Base-by-base conservation (phyloP, 345 rosid species). In the Boechera retrofracta region DNA sequence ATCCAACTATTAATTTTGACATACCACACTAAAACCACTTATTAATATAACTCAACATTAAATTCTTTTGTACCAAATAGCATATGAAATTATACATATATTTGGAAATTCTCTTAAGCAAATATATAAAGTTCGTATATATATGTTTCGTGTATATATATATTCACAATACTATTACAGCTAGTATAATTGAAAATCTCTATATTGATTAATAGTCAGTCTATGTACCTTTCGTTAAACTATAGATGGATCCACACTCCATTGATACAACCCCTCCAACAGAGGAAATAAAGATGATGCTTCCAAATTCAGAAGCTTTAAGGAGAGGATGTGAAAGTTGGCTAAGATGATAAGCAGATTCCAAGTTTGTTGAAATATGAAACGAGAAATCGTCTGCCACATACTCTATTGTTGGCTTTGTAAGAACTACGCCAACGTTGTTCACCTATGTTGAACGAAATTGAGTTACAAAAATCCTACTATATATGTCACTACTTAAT, bases 251-350 rank as follows among this genome's bases (percentile, higher is more conserved):
- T 70, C 74, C 65, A 70, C 65, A 44, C 3, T 44, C 56, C 32
- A 57, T 32, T 10, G 74, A 57, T 2, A 70, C 74, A 57, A 57
- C 44, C 21, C 74, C 74, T 42, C 24, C 74, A 31, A 57, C 45
- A 31, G 74, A 70, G 2, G 74, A 57, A 16, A 29, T 44, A 4
- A 70, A 70, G 45, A 57, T 15, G 1, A 72, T 72, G 76, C 51
- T 72, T 60, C 76, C 76, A 72, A 0, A 48, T 10, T 33, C 12
- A 1, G 76, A 72, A 60, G 68, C 68, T 11, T 71, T 71, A 58
- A 71, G n/a, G 26, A 71, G 45, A 18, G 76, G 69, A 72, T 72
- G 69, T 61, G 76, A 63, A 63, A 73, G 77, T 4, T 73, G 77
- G 24, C 70, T 52, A 39, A 63, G 42, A 41, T 73, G 70, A 29